These are phyloP conservation scores for Beauveria australis DNA, from an alignment of 2,329 filamentous ascomycete genomes.

Conservation along the genomic window DNA sequence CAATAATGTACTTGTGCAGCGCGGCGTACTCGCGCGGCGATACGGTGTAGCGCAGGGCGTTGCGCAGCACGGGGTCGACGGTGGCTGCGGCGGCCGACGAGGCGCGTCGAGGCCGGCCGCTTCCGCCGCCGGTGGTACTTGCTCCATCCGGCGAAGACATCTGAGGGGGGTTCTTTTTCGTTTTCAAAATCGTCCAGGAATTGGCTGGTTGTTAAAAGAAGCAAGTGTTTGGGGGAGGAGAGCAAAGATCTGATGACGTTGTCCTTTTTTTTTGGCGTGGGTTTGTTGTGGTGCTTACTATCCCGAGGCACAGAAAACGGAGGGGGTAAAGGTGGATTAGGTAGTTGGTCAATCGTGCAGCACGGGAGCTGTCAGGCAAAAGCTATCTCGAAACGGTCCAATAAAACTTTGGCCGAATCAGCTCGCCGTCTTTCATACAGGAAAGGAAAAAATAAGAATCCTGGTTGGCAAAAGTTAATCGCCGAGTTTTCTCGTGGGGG, in stretches of 20 bases:
- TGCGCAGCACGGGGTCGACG: constrained; percentile 67
- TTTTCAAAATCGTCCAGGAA: neutral
- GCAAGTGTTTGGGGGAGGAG: neutral
- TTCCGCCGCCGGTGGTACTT: neutral
- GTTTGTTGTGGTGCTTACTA: neutral
- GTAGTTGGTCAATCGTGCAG: too few relatives aligned
- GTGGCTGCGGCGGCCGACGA: constrained; percentile 18
- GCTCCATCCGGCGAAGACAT: constrained; percentile 4
- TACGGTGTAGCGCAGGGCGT: constrained; percentile 80
- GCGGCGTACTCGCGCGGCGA: constrained; percentile 77
- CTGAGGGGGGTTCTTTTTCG: neutral
- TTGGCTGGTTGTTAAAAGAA: neutral
- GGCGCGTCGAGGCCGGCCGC: neutral
- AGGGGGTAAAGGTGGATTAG: too few relatives aligned
- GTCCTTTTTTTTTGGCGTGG: neutral
- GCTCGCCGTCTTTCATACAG: too few relatives aligned
- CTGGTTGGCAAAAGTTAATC: too few relatives aligned
- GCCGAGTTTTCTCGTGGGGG: too few relatives aligned
- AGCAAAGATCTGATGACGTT: neutral
- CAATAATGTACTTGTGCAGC: constrained; percentile 75
- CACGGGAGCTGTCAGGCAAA: too few relatives aligned
- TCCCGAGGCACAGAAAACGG: constrained; percentile 1
- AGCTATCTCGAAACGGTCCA: too few relatives aligned
- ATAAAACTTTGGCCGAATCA: too few relatives aligned
- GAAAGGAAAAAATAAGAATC: too few relatives aligned